These are phyloP conservation scores for Annulohypoxylon bovei DNA, from an alignment of 495 filamentous ascomycete species.

Conservation along the genomic window DNA sequence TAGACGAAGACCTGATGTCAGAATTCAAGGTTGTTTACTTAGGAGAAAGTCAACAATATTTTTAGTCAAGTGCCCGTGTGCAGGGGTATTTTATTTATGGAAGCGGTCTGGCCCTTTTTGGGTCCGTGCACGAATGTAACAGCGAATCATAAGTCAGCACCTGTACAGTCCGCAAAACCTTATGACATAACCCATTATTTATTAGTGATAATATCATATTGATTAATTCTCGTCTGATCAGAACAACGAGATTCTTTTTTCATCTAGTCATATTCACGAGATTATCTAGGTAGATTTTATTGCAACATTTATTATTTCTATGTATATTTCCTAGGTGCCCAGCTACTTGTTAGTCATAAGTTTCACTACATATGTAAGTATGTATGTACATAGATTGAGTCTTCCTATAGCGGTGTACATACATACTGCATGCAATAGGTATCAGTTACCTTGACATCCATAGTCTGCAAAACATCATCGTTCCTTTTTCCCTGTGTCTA, in stretches of 20 bases:
- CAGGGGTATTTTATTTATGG: conserved; percentile 1
- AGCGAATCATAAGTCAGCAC: background rate
- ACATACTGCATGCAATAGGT: background rate
- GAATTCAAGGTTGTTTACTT: conserved; percentile 31
- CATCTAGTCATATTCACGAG: background rate
- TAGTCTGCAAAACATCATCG: background rate
- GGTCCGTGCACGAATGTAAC: background rate
- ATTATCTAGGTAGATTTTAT: too few species aligned
- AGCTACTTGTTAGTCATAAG: background rate
- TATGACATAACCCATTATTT: conserved; percentile 1
- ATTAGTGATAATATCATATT: background rate
- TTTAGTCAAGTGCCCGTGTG: background rate
- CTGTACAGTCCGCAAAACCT: background rate
- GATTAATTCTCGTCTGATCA: background rate
- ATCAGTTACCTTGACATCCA: too few species aligned
- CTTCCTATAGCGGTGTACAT: background rate
- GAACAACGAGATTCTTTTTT: background rate
- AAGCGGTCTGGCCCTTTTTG: background rate
- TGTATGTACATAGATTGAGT: background rate
- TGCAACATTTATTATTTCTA: too few species aligned
- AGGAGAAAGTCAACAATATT: conserved; percentile 2
- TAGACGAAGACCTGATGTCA: conserved; percentile 31
- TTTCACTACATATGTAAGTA: background rate
- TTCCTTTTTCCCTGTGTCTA: background rate
- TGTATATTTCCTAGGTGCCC: background rate